Percentiles rank a stretch among this genome's conserved stretches.
These are phyloP conservation scores for Exserohilum rostratum DNA, from an alignment of 2,329 filamentous ascomycete genomes.

Conservation along the genomic window DNA sequence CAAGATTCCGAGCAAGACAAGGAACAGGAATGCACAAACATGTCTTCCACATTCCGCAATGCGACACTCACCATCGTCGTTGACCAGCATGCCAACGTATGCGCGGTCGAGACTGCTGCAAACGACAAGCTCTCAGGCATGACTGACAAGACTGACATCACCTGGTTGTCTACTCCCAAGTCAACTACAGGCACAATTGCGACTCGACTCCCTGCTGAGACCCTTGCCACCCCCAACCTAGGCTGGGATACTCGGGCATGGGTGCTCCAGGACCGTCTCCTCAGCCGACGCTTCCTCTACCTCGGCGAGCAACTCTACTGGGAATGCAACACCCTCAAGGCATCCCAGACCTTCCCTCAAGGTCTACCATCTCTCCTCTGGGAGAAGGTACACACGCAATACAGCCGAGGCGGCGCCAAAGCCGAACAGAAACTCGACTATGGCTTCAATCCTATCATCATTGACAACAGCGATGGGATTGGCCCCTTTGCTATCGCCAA, in stretches of 20 bases:
- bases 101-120: neutral
- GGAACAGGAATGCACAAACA: conserved; percentile 36
- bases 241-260: conserved; percentile 46
- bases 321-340: conserved; percentile 48
- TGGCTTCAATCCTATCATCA: neutral
- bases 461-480: too few species aligned
- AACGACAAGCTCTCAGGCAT: neutral
- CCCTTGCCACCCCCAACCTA: conserved; percentile 30
- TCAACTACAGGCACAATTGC: neutral
- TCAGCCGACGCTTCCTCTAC: conserved; percentile 43
- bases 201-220: conserved; percentile 13
- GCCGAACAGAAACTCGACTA: neutral
- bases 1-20: conserved; percentile 43
- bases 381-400: conserved; percentile 44
- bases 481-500: too few species aligned
- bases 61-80: conserved; percentile 41
- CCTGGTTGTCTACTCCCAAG: neutral
- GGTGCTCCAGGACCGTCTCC: conserved; percentile 45
- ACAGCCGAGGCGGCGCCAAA: neutral
- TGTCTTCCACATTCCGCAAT: conserved; percentile 45
- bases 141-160: neutral
- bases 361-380: conserved; percentile 44
- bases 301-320: conserved; percentile 46
- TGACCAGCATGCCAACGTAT: conserved; percentile 17
- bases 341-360: conserved; percentile 44